Base-by-base conservation (phyloP, 805 yeast species). In the Wickerhamomyces xylosicus region DNA sequence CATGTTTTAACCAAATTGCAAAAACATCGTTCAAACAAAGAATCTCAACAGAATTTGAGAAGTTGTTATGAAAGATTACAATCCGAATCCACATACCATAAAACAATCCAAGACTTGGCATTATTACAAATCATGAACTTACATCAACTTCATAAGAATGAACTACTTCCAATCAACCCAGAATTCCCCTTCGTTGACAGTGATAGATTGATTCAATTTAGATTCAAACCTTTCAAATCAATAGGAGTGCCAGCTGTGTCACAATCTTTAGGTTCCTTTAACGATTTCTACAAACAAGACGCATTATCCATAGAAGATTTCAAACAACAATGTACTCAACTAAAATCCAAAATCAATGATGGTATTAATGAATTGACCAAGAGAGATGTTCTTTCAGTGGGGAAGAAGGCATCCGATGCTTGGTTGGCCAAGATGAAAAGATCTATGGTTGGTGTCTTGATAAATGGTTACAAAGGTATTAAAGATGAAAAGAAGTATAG, bases 201-300 rank as follows among this genome's bases (percentile, higher is more conserved):
- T 19, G 52, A 57, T 37, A 36, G 53, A 29, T 53, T 72, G 15
- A 78, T 69, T 52, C 60, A 68, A 9, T 61, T 86, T 35, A 72
- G 95, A 47, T 69, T 85, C 72, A 86, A 85, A 55, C 77, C 92
- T 4, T 85, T 82, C 62, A 72, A 80, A 18, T 72, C 86, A 0
- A 80, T 87, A 17, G 95, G 94, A 1, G 76, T 77, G 10, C 96
- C 96, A 7, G n/a, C n/a, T n/a, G n/a, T n/a, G n/a, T n/a, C n/a
- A n/a, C n/a, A n/a, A n/a, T n/a, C n/a, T 16, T 17, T 8, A 16
- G 6, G 8, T 9, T 8, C 9, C 8, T 5, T 8, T 4, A 16
- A 16, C 8, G 5, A 16, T 31, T 16, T 10, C 17, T 15, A 16
- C 11, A 8, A 5, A 9, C 17, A 5, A 5, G 7, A 31, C 9